These are phyloP conservation scores for Hanseniaspora vineae DNA, from an alignment of 805 yeast genomes.

Conservation along the genomic window DNA sequence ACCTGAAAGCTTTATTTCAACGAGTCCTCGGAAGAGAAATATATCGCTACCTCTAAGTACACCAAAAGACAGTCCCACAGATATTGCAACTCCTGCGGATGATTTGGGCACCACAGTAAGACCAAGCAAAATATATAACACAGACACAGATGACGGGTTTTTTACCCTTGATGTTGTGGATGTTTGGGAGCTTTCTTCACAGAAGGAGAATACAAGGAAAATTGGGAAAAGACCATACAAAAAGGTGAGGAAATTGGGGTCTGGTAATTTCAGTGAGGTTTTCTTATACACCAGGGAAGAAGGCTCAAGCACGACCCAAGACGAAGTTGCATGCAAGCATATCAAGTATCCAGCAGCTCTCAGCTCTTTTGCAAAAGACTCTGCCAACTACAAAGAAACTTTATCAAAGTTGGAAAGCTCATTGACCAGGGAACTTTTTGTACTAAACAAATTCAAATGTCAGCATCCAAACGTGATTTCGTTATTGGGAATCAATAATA, in stretches of 20 bases:
- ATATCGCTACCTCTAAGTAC: no score
- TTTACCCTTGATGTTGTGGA: background rate
- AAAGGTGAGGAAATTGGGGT: background rate
- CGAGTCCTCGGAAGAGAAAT: no score
- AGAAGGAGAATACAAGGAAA: background rate
- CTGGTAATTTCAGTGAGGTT: background rate
- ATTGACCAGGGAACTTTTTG: slow-evolving; percentile 58
- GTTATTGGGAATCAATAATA: slow-evolving; percentile 35
- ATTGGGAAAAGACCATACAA: background rate
- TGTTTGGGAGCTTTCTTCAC: no score
- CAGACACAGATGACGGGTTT: background rate
- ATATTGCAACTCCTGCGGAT: no score
- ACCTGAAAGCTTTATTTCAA: no score
- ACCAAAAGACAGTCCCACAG: no score
- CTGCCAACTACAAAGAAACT: slow-evolving; percentile 25
- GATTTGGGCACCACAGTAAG: no score
- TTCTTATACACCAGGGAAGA: background rate
- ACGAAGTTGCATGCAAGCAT: background rate
- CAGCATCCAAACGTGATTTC: slow-evolving; percentile 58
- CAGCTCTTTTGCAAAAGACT: background rate
- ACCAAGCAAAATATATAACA: no score
- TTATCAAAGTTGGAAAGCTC: slow-evolving; percentile 46
- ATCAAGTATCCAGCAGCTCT: slow-evolving; percentile 4
- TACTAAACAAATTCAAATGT: slow-evolving; percentile 32
- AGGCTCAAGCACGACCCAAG: no score